Evolutionary conservation across 192 early-diverging fungal species (phyloP), one percentile per base, ranked within the genome.

Genomic region (Coemansia sp.): DNA sequence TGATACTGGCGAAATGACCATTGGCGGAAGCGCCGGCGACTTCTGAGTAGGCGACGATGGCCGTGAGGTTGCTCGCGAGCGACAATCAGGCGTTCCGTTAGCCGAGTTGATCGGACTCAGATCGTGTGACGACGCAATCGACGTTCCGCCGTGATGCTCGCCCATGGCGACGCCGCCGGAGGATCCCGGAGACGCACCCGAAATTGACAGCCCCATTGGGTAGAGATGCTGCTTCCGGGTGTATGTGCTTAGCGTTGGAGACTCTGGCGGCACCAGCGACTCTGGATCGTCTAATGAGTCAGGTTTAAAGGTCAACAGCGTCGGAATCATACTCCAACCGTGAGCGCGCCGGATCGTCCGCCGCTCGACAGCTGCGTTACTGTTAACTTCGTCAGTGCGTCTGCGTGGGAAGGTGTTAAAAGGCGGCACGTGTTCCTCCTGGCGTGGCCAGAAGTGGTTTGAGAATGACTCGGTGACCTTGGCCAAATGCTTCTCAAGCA

Each of bases 281-380:
- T 59, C 56, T 2, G 52, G 8, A 42, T 54, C 55, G 30, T 57
- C 56, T 0, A n/a, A n/a, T n/a, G n/a, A n/a, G n/a, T n/a, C n/a
- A n/a, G 52, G 45, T 12, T 62, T 71, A 44, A 78, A 78, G 13
- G 69, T 64, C 27, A 78, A 66, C 45, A 78, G 59, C 25, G 69
- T 68, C 8, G 75, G 75, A 25, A 78, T 78, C 75, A 78, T 78
- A 48, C 59, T 69, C 75, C 75, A 78, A 14, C 75, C 75, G 25
- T 68, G 69, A n/a, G 75, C 53, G 13, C 75, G 61, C 5, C 75
- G 65, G 18, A 44, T 55, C 8, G 50, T 25, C 30, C 47, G 44
- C 37, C 46, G 57, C 14, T 72, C 65, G 8, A 59, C 22, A 0
- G 41, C 52, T 15, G 57, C 55, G 22, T 40, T 38, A 47, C 48